Evolutionary conservation across 305 asterid genomes (phyloP).

Genomic region (Fraxinus paxiana): DNA sequence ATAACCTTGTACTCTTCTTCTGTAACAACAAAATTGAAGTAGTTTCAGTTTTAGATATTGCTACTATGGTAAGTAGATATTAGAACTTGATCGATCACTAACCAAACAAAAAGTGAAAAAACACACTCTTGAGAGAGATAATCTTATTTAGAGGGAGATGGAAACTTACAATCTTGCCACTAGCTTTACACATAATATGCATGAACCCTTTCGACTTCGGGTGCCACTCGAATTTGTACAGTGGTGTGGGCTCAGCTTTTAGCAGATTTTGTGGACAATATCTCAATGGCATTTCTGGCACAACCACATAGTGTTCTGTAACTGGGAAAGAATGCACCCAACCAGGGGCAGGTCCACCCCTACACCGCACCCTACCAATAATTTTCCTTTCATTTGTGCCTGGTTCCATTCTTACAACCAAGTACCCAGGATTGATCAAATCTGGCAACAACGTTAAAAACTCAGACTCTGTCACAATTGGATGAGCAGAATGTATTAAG

Average conservation of each 20-base stretch:
- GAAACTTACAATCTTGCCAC: constrained; percentile 63
- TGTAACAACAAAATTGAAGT: background rate
- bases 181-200: constrained; percentile 82
- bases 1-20: background rate
- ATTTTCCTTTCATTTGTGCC: constrained; percentile 72
- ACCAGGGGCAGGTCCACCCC: constrained; percentile 79
- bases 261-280: constrained; percentile 79
- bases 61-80: background rate
- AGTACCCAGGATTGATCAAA: constrained; percentile 68
- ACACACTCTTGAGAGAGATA: background rate
- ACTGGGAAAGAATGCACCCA: constrained; percentile 95
- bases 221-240: constrained; percentile 85
- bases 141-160: background rate
- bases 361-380: constrained; percentile 73
- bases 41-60: background rate
- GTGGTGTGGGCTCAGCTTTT: constrained; percentile 89
- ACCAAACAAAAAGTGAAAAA: background rate
- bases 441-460: constrained; percentile 70
- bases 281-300: constrained; percentile 93
- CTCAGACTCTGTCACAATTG: constrained; percentile 70
- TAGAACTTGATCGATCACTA: background rate
- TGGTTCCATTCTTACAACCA: constrained; percentile 68
- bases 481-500: constrained; percentile 87
- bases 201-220: constrained; percentile 72
- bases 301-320: constrained; percentile 80